These are phyloP conservation scores for Blastomyces silverae DNA, from an alignment of 2,329 filamentous ascomycete genomes.

Conservation along the genomic window DNA sequence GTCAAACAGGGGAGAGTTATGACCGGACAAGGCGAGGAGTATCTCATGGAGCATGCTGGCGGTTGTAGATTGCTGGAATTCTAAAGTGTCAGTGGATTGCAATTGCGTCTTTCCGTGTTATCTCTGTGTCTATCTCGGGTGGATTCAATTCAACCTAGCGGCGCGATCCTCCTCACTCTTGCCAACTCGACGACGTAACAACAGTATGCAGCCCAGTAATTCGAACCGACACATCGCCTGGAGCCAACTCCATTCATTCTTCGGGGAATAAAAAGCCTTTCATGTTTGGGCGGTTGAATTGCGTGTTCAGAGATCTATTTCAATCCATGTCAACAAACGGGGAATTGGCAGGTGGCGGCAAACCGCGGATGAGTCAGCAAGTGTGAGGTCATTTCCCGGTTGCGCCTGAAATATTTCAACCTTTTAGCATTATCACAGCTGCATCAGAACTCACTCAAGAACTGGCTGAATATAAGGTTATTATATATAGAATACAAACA, in stretches of 20 bases:
- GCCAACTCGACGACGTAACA: constrained; percentile 37
- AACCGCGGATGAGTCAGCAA: background rate
- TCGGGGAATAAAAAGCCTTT: background rate
- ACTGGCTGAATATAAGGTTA: no score
- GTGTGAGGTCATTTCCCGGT: no score
- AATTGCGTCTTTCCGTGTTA: background rate
- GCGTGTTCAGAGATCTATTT: background rate
- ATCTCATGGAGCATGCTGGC: constrained; percentile 91
- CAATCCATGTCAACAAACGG: background rate
- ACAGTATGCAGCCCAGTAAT: constrained; percentile 40
- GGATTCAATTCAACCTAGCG: constrained; percentile 23
- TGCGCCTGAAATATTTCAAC: no score
- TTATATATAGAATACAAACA: no score
- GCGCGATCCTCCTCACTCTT: constrained; percentile 24
- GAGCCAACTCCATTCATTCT: constrained; percentile 9
- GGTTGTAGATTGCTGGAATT: constrained; percentile 12
- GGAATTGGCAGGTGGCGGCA: background rate
- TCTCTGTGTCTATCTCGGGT: background rate
- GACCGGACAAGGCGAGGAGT: constrained; percentile 88
- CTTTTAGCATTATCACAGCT: no score
- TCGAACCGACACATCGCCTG: constrained; percentile 43
- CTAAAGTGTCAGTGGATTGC: constrained; percentile 13
- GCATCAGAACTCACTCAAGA: no score
- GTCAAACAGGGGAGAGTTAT: constrained; percentile 80
- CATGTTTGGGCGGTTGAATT: background rate